Conservation (phyloP, 805 yeast species). For the Zygosaccharomyces gambellarensis region DNA sequence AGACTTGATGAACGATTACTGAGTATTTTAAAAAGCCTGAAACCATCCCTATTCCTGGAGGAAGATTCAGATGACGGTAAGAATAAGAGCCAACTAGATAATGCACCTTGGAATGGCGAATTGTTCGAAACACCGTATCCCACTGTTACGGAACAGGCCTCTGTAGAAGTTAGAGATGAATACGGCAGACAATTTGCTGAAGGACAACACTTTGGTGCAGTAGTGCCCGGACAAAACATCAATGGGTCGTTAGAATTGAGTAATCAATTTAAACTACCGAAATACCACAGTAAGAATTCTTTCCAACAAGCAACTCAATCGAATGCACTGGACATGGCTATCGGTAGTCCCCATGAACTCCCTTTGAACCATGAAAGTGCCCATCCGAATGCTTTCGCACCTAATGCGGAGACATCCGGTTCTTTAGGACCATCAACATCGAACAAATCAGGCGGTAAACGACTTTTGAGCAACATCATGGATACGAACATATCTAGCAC, state of each 20-base stretch:
- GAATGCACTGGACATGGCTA: constrained; percentile 28
- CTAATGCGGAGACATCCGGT: background rate
- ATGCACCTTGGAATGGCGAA: constrained; percentile 4
- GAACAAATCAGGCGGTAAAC: constrained; percentile 17
- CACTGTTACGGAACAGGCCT: constrained; percentile 28
- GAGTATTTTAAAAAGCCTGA: constrained; percentile 8
- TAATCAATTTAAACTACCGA: constrained; percentile 31
- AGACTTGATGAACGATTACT: constrained; percentile 20
- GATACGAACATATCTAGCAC: constrained; percentile 10
- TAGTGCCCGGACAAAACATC: constrained; percentile 32
- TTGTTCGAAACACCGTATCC: constrained; percentile 22
- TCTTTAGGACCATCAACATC: constrained; percentile 6
- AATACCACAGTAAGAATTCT: constrained; percentile 33
- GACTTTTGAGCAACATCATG: constrained; percentile 24
- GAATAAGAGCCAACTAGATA: background rate
- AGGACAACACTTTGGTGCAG: constrained; percentile 25
- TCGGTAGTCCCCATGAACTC: constrained; percentile 15
- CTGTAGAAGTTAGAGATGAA: constrained; percentile 24
- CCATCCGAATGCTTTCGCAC: background rate
- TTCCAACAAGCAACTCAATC: constrained; percentile 28
- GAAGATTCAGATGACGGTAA: background rate
- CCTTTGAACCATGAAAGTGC: background rate
- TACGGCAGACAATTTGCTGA: constrained; percentile 19
- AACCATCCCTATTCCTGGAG: constrained; percentile 14
- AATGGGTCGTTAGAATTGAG: constrained; percentile 32